phyloP scores from a whole-genome alignment of 176 grass and related monocot species.

The Calamus simplicifolius region DNA sequence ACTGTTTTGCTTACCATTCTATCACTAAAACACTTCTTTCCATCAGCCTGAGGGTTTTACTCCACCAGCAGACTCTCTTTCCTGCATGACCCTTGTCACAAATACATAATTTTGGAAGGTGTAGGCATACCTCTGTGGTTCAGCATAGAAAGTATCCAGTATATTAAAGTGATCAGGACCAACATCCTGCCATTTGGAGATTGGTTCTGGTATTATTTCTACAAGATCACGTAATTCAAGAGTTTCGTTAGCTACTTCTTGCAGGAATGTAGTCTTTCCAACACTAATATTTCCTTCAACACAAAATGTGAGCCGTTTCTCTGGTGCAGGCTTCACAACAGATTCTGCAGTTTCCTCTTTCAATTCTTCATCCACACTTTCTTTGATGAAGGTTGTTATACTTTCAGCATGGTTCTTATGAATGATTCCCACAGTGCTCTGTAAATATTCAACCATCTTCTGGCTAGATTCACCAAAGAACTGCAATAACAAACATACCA shows the following conservation, averaged over 20 bases:
- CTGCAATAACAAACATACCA: conserved; percentile 29
- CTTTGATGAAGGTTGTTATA: conserved; percentile 91
- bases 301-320: conserved; percentile 87
- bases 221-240: conserved; percentile 90
- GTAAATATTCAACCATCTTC: conserved; percentile 92
- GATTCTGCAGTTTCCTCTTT: conserved; percentile 34
- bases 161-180: conserved; percentile 98
- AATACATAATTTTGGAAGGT: conserved; percentile 99
- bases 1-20: conserved; percentile 54
- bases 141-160: conserved; percentile 78
- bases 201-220: conserved; percentile 89
- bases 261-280: conserved; percentile 86
- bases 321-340: conserved; percentile 26
- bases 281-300: conserved; percentile 99
- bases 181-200: conserved; percentile 90
- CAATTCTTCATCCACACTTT: conserved; percentile 70
- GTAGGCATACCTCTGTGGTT: conserved; percentile 90
- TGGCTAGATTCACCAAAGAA: conserved; percentile 70
- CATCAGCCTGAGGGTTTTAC: conserved; percentile 97
- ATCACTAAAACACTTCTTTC: conserved; percentile 96
- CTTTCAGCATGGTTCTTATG: conserved; percentile 94
- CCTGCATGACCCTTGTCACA: conserved; percentile 95
- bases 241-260: conserved; percentile 96
- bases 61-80: conserved; percentile 81
- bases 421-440: conserved; percentile 80